Evolutionary conservation across 176 grass and related monocot species (phyloP).

Genomic region (Juncus effusus): DNA sequence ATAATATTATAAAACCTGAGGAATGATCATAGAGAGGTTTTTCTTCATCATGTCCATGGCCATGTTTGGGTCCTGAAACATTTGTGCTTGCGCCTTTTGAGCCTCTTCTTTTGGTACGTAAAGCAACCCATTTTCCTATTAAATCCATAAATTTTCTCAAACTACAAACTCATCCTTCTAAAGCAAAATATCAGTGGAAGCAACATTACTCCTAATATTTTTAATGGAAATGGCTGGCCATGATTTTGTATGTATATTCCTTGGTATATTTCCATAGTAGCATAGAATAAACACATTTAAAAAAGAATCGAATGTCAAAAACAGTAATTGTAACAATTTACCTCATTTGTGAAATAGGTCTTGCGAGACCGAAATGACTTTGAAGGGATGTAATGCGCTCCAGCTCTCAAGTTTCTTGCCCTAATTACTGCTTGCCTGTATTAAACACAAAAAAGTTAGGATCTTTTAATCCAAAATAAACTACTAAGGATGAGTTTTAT

Average conservation of each 20-base stretch:
- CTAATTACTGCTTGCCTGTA: conserved; percentile 79
- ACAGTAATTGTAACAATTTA: conserved; percentile 28
- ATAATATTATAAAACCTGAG: conserved; percentile 46
- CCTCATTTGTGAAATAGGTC: conserved; percentile 87
- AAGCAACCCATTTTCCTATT: conserved; percentile 87
- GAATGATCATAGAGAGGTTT: conserved; percentile 97
- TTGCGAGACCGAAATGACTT: conserved; percentile 90
- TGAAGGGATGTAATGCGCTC: conserved; percentile 60
- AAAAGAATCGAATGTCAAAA: no score
- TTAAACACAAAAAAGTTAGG: not conserved
- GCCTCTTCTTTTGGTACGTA: conserved; percentile 94
- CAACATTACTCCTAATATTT: no score
- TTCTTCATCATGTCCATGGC: conserved; percentile 99
- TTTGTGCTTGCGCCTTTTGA: conserved; percentile 84
- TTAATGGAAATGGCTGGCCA: no score
- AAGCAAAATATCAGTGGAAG: not conserved
- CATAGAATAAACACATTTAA: no score
- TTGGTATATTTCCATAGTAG: no score
- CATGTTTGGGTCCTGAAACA: conserved; percentile 99
- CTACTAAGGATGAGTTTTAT: not conserved
- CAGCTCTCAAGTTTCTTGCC: conserved; percentile 82
- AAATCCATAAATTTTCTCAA: conserved; percentile 15
- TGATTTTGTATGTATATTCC: no score
- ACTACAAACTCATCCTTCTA: not conserved
- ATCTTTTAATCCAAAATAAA: not conserved